A percentile compares a stretch with the other conserved stretches of the same genome.
phyloP scores from a whole-genome alignment of 202 grass and related monocot genomes.

The Miscanthus sacchariflorus region DNA sequence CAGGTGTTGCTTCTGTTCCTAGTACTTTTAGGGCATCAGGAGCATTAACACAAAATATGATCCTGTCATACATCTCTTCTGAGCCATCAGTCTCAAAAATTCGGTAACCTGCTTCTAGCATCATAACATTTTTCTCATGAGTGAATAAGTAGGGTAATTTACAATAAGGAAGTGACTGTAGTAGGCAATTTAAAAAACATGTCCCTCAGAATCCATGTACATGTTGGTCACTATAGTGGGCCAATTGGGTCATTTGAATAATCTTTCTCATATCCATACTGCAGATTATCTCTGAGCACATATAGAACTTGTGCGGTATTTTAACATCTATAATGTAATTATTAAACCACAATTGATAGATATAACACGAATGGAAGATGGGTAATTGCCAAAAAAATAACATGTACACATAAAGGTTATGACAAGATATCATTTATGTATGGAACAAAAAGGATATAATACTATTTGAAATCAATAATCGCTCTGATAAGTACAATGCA shows the following conservation, averaged over 20 bases:
- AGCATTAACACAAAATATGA: constrained; percentile 68
- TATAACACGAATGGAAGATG: no score
- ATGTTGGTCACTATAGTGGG: not conserved
- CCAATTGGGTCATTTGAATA: not conserved
- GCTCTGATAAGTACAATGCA: no score
- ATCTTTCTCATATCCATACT: not conserved
- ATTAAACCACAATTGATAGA: no score
- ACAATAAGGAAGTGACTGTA: not conserved
- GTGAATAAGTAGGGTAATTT: constrained; percentile 13
- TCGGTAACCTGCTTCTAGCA: not conserved
- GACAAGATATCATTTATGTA: no score
- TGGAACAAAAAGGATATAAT: no score
- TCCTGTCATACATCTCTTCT: constrained; percentile 50
- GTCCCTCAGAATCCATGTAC: no score
- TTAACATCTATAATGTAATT: no score
- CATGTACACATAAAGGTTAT: no score
- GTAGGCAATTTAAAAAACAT: no score
- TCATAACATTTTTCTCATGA: not conserved
- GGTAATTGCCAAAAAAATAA: no score
- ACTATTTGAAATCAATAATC: no score
- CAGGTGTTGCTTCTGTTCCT: constrained; percentile 64
- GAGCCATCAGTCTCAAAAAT: constrained; percentile 19
- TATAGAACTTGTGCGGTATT: no score
- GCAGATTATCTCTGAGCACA: not conserved
- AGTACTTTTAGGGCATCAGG: constrained; percentile 74